Evolutionary conservation across 306 rosid species (phyloP).

Genomic region (Vigna radiata): DNA sequence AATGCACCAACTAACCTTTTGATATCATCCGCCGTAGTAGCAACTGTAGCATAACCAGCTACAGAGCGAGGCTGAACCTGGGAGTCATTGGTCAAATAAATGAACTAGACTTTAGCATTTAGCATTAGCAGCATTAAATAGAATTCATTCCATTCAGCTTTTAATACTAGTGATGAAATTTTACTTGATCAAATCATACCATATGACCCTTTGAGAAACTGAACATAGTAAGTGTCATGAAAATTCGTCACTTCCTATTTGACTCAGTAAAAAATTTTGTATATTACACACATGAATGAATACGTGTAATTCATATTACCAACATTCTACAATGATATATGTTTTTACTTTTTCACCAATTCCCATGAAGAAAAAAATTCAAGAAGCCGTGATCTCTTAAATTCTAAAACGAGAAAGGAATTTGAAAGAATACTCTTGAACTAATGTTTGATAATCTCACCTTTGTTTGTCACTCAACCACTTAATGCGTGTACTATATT

Average conservation of each 20-base stretch:
- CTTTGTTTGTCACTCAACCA: no score
- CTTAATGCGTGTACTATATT: no score
- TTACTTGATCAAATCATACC: conserved; percentile 15
- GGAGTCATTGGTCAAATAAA: conserved; percentile 34
- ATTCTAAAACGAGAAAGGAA: no score
- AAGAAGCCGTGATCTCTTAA: no score
- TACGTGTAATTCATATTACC: no score
- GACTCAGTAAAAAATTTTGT: neutral
- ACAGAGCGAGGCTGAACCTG: conserved; percentile 78
- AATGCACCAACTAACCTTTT: conserved; percentile 63
- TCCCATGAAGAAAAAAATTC: no score
- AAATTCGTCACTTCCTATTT: conserved; percentile 3
- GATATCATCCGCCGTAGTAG: conserved; percentile 62
- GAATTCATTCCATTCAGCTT: conserved; percentile 28
- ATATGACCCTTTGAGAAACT: conserved; percentile 21
- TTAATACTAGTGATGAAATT: conserved; percentile 6
- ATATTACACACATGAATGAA: no score
- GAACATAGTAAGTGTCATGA: conserved; percentile 8
- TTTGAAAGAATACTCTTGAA: no score
- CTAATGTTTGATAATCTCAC: no score
- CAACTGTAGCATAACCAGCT: conserved; percentile 71
- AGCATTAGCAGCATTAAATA: conserved; percentile 20
- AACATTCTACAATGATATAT: no score
- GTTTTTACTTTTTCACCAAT: no score
- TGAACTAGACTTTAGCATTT: conserved; percentile 16